Evolutionary conservation across 768 basidiomycete genomes (phyloP), one percentile per base, ranked within the genome.

Genomic region (Crassisporium funariophilum): DNA sequence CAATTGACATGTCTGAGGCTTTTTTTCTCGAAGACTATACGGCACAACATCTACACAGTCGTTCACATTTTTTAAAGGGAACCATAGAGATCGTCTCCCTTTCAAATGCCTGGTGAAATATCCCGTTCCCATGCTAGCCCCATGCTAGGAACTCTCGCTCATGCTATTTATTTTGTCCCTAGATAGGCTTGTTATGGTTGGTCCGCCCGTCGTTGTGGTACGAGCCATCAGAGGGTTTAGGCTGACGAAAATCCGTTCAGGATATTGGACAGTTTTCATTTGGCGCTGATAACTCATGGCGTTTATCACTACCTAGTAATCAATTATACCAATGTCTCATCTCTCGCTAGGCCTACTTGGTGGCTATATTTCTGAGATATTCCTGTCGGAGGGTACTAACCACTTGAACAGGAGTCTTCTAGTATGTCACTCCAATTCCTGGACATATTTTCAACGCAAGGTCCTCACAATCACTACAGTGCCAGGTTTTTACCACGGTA

Each of bases 401-500:
- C 10, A 3, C n/a, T 41, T 17, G 4, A 27, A 19, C 24, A 58
- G 57, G 58, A 60, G 53, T 27, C 40, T 60, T 17, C 33, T 60
- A 41, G 58, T 57, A 35, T 15, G 46, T 31, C 6, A 20, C 29
- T 25, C 34, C 17, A 22, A 19, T 21, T 24, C 23, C 36, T 22
- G 8, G 34, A 15, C 7, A 16, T 21, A 25, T 25, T 7, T 12
- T 23, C 2, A 33, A 22, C 13, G 40, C 8, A 41, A 11, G 15
- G 11, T 19, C 29, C 27, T 23, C 7, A 24, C 13, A 16, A 11
- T 4, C 53, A 52, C 16, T 43, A 10, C 49, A 58, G 22, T 12
- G 15, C 20, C 58, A 58, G 52, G 59, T 63, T 11, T 51, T 58
- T 12, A 50, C 54, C 34, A 63, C 61, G 22, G 61, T 63, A 46